phyloP scores from a whole-genome alignment of 2,329 filamentous ascomycete species.

The Ophiostoma sp. region DNA sequence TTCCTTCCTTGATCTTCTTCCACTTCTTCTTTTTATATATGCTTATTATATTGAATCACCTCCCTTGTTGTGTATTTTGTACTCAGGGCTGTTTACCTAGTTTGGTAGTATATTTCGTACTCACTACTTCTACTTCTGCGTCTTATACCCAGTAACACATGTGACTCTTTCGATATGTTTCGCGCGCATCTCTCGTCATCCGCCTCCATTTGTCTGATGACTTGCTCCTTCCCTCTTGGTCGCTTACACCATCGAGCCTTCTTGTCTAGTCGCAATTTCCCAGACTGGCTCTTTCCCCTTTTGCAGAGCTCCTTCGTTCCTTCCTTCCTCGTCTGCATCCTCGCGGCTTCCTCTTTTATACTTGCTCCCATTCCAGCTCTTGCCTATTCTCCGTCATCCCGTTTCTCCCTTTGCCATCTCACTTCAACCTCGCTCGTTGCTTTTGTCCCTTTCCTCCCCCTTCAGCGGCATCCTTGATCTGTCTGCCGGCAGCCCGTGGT shows the following conservation, averaged over 20 bases:
- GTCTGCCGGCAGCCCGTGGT: not conserved
- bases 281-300: not conserved
- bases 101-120: too few relatives aligned
- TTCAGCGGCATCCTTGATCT: too few relatives aligned
- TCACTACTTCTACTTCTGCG: too few relatives aligned
- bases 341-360: not conserved
- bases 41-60: not conserved
- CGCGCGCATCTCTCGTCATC: not conserved
- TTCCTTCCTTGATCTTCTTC: not conserved
- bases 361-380: slow-evolving; percentile 4
- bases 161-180: too few relatives aligned
- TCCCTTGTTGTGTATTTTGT: too few relatives aligned
- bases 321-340: not conserved
- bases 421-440: not conserved
- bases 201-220: not conserved
- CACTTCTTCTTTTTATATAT: not conserved
- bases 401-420: not conserved
- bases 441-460: not conserved
- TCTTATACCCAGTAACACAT: too few relatives aligned
- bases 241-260: slow-evolving; percentile 10
- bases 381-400: not conserved
- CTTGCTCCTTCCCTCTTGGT: not conserved
- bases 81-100: too few relatives aligned
- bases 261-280: not conserved
- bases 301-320: not conserved